phyloP scores from a whole-genome alignment of 768 basidiomycete species.

The Sistotremastrum suecicum region DNA sequence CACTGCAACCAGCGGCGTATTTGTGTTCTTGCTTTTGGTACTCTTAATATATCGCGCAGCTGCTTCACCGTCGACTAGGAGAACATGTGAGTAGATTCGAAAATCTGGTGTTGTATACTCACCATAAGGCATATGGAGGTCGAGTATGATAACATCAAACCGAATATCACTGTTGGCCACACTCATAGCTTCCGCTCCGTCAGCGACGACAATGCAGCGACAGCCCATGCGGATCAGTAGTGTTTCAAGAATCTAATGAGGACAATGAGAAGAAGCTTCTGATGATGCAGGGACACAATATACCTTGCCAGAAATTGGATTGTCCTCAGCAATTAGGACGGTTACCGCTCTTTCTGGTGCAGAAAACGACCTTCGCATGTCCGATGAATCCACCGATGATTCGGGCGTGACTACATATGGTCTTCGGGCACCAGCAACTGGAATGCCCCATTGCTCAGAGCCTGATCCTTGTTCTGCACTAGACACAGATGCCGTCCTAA shows the following conservation, averaged over 20 bases:
- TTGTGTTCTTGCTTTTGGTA: slow-evolving; percentile 89
- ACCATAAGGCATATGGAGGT: slow-evolving; percentile 90
- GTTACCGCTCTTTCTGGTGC: slow-evolving; percentile 83
- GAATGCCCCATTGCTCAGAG: slow-evolving; percentile 59
- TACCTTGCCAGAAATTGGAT: slow-evolving; percentile 85
- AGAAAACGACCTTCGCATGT: slow-evolving; percentile 62
- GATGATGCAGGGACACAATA: no score
- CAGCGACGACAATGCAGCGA: slow-evolving; percentile 87
- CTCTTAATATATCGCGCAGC: slow-evolving; percentile 96
- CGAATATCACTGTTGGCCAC: slow-evolving; percentile 97
- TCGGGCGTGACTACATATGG: slow-evolving; percentile 56
- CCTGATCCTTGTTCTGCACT: slow-evolving; percentile 66
- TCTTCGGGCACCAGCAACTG: slow-evolving; percentile 34
- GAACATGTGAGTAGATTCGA: not conserved
- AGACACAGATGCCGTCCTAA: slow-evolving; percentile 77
- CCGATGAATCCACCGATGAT: slow-evolving; percentile 77
- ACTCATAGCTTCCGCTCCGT: slow-evolving; percentile 94
- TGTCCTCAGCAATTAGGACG: slow-evolving; percentile 90
- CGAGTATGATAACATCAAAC: slow-evolving; percentile 93
- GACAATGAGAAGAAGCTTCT: no score
- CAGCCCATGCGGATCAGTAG: slow-evolving; percentile 88
- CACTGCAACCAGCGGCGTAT: slow-evolving; percentile 84
- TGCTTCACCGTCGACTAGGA: slow-evolving; percentile 80
- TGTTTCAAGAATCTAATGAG: slow-evolving; percentile 67
- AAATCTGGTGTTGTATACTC: slow-evolving; percentile 23